A percentile compares a stretch with the other conserved stretches of the same genome.
phyloP scores from a whole-genome alignment of 2,329 filamentous ascomycete species.

The Albophoma yamanashiensis region DNA sequence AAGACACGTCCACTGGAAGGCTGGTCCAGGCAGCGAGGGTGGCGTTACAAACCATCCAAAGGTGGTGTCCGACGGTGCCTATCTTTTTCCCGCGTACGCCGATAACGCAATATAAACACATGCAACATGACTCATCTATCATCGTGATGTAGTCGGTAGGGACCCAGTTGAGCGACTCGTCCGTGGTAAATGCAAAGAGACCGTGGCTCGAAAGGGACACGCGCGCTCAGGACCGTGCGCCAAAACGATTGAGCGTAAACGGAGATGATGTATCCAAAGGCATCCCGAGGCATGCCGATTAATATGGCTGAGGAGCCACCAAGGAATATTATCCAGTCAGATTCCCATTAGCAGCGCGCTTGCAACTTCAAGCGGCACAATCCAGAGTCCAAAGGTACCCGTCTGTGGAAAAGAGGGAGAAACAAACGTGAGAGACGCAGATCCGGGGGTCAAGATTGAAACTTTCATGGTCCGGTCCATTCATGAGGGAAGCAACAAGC shows the following conservation, averaged over 20 bases:
- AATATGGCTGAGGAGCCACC: constrained; percentile 9
- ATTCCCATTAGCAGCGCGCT: constrained; percentile 16
- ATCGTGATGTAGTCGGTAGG: constrained; percentile 14
- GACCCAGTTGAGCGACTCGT: constrained; percentile 9
- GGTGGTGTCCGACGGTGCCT: constrained; percentile 3
- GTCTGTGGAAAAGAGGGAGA: constrained; percentile 12
- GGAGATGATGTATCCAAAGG: constrained; percentile 2
- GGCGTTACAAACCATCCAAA: constrained; percentile 11
- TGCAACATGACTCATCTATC: constrained; percentile 22
- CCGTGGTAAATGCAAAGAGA: constrained; percentile 9
- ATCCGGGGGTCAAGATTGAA: constrained; percentile 14
- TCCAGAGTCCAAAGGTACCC: constrained; percentile 11
- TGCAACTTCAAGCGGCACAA: constrained; percentile 15
- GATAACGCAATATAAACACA: constrained; percentile 13
- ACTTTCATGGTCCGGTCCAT: constrained; percentile 16
- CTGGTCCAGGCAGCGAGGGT: constrained; percentile 24
- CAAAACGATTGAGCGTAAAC: constrained; percentile 1
- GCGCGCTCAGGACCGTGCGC: neutral
- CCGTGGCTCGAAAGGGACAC: constrained; percentile 4
- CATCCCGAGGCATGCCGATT: constrained; percentile 6
- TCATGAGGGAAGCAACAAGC: constrained; percentile 19
- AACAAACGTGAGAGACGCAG: constrained; percentile 13
- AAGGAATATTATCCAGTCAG: constrained; percentile 15
- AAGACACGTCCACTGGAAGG: constrained; percentile 16
- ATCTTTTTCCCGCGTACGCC: constrained; percentile 21